Conservation (phyloP, 2,329 filamentous ascomycete species). For the Celoporthe dispersa region DNA sequence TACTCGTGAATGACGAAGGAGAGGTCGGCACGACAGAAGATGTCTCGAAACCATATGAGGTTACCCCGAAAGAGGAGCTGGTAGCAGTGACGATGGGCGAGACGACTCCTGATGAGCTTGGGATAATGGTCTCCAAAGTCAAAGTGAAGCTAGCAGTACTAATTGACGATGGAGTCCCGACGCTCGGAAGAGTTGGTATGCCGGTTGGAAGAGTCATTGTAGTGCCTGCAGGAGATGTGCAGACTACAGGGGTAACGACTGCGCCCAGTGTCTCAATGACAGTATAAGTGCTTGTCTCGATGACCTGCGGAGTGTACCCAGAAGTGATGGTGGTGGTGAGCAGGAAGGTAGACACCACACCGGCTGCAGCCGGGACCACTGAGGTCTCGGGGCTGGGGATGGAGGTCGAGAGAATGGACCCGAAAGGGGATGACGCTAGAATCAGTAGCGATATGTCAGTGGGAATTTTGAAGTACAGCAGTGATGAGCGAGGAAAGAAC, state of each 20-base stretch:
- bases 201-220: neutral
- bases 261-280: conserved; percentile 25
- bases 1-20: neutral
- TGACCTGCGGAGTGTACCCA: conserved; percentile 28
- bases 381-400: conserved; percentile 13
- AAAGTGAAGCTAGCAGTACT: conserved; percentile 34
- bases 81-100: neutral
- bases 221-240: neutral
- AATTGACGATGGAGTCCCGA: conserved; percentile 14
- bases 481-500: conserved; percentile 17
- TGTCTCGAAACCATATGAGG: conserved; percentile 4
- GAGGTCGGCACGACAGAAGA: conserved; percentile 1
- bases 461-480: neutral
- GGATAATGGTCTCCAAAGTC: conserved; percentile 23
- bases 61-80: neutral
- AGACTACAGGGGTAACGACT: neutral
- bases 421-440: conserved; percentile 2
- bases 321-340: conserved; percentile 30
- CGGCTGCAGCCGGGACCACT: conserved; percentile 18
- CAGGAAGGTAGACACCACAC: conserved; percentile 25
- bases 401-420: neutral
- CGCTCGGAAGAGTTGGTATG: neutral
- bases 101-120: conserved; percentile 1
- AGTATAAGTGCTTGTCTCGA: conserved; percentile 29
- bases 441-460: neutral